Evolutionary conservation across 2,329 filamentous ascomycete genomes (phyloP), one percentile per base, ranked within the genome.

Genomic region (Raffaelea albimanens): DNA sequence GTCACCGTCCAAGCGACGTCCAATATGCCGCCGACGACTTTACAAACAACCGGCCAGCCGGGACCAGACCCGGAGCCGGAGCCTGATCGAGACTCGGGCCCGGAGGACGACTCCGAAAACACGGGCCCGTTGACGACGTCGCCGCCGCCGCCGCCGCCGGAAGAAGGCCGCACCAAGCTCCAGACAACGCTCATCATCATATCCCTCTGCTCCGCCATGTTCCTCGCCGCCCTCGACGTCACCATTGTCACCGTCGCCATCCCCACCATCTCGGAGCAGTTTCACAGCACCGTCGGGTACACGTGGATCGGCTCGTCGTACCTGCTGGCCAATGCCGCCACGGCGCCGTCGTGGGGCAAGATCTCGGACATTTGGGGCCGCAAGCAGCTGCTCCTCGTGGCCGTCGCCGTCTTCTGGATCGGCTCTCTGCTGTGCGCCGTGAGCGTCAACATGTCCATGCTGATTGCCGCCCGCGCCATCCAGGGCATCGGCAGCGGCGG

Each of bases 281-380:
- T 87, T 34, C 58, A 75, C 43, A 82, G 78, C 25, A 77, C 75
- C 16, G 68, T 77, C 1, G 83, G 82, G 7, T 90, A 88, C 63
- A 80, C 81, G 14, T 90, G 85, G 87, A 84, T 91, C 51, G 85
- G 85, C 1, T 80, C 76, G 23, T 78, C 85, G 0, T 90, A 85
- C 61, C 68, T 88, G 3, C 75, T 90, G 11, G 82, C 80, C 16
- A 80, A 79, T 56, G 80, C 83, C 0, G 80, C 83, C 0, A 72
- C 72, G 2, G 78, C 76, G 0, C 83, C 84, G 0, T 75, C 83
- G n/a, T 89, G 85, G 85, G 83, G 81, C 4, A 76, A 75, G 51
- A 60, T 79, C 33, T 71, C 69, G 2, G 76, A 80, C 51, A 78
- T 80, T 31, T 80, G 70, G 69, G 76, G 76, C 3, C 68, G 76